Evolutionary conservation across 805 yeast genomes (phyloP).

Genomic region (Pichia ethanolica): DNA sequence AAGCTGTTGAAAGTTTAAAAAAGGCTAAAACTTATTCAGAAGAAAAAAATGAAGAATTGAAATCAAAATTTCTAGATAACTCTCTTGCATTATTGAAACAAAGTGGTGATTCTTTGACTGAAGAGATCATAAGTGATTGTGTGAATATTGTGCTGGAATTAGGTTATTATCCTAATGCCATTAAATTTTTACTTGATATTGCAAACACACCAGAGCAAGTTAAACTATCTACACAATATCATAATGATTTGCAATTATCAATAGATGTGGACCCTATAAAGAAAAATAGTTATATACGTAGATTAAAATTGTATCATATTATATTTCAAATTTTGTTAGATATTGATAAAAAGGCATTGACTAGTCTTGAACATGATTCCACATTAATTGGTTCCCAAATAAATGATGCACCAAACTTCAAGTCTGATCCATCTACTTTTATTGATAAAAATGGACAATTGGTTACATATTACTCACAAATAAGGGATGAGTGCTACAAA

Average conservation of each 20-base stretch:
- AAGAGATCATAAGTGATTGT: constrained; percentile 78
- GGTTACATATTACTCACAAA: constrained; percentile 44
- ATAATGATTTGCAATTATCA: constrained; percentile 30
- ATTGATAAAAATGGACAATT: constrained; percentile 28
- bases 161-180: constrained; percentile 77
- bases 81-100: constrained; percentile 73
- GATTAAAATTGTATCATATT: constrained; percentile 57
- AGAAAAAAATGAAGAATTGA: constrained; percentile 63
- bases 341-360: constrained; percentile 58
- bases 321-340: constrained; percentile 69
- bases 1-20: constrained; percentile 87
- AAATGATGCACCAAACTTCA: neutral
- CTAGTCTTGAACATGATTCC: constrained; percentile 24
- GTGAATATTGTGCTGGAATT: constrained; percentile 69
- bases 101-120: constrained; percentile 68
- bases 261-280: constrained; percentile 40
- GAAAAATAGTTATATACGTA: constrained; percentile 41
- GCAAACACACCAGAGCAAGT: constrained; percentile 63
- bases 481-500: constrained; percentile 67
- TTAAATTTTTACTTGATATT: constrained; percentile 70
- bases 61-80: constrained; percentile 54
- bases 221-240: constrained; percentile 49
- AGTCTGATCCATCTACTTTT: constrained; percentile 13
- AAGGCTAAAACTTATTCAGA: constrained; percentile 72
- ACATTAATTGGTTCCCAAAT: constrained; percentile 7